Base-by-base conservation (phyloP, 2,329 filamentous ascomycete species). In the Colletotrichum lindemuthianum region DNA sequence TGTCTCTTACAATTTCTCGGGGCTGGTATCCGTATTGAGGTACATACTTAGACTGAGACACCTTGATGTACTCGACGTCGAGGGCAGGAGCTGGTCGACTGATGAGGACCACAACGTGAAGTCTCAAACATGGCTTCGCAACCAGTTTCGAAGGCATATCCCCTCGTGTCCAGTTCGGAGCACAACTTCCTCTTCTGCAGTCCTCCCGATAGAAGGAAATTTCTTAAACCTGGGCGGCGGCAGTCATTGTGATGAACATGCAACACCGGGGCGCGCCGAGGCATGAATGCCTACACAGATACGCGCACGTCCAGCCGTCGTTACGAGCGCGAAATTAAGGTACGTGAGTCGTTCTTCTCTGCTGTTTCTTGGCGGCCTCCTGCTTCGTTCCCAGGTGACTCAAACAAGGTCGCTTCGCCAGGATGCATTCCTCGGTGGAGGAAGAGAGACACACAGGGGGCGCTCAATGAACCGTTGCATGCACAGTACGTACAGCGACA, bases 341-440 rank as follows among this genome's bases (percentile, higher is more conserved):
- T 13, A 32, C 45, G n/a, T 13, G 40, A 41, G 47, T 41, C 51
- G 24, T n/a, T 40, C 53, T 48, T 50, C 49, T 44, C 41, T 56
- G 6, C 16, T 39, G 9, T 32, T 44, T 54, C 51, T 15, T 60
- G 39, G 37, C 49, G 12, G 60, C 44, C 50, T 64, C 40, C 40
- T 32, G 45, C 34, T 65, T 55, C 51, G 51, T 57, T 50, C 51
- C 10, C 36, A 40, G 47, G 43, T 56, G 61, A 56, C 58, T 61
- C 39, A 47, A 39, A 47, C 11, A n/a, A 41, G 32, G 36, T 37
- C 15, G 61, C 34, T 37, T 43, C 48, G 15, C 36, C 41, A 37
- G 36, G 32, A 49, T 58, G 55, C 45, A 61, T 65, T 61, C 58
- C 61, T 37, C 15, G 7, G 9, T 12, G 51, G 33, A 51, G 24